Evolutionary conservation across 2,329 filamentous ascomycete genomes (phyloP), one percentile per base, ranked within the genome.

Genomic region (Penicillium sp.): DNA sequence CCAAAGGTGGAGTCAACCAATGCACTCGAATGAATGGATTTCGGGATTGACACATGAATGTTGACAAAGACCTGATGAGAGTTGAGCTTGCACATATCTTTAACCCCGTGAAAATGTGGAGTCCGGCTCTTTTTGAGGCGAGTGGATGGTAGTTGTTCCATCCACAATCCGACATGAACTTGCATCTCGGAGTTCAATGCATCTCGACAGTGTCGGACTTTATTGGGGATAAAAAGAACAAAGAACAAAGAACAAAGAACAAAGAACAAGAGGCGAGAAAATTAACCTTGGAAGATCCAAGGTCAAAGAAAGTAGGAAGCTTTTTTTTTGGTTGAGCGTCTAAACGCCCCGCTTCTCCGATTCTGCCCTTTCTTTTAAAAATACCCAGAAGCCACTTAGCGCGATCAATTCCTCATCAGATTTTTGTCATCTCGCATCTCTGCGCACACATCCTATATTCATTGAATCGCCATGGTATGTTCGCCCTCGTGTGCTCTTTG

Each of bases 381-480:
- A n/a, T 6, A 2, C 10, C 38, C 17, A 21, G 41, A 23, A 47
- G 38, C 13, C 25, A 27, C 33, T 29, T 36, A 10, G 15, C 47
- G 21, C n/a, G 25, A 42, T 43, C 27, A 43, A 51, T 43, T 31
- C 15, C 36, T 31, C 13, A 10, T 7, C 12, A 6, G 3, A 33
- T 43, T 33, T 21, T 17, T 23, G 19, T 35, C 27, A 23, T 44
- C 21, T 17, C 15, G 6, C 6, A 29, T 13, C 8, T 23, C n/a
- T 33, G 13, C n/a, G 8, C 27, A 29, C 3, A 21, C 5, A 31
- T 51, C 15, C 4, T 5, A 43, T 6, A 33, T 27, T 6, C 4
- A 45, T 36, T 27, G 6, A 44, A 33, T n/a, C 39, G 5, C 12
- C 19, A 55, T 57, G 54, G 54, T 57, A 57, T n/a, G 48, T 38